Percentiles rank a stretch among this genome's conserved stretches.
Evolutionary conservation across 1,284 basidiomycete species (phyloP).

Genomic region (Grifola frondosa): DNA sequence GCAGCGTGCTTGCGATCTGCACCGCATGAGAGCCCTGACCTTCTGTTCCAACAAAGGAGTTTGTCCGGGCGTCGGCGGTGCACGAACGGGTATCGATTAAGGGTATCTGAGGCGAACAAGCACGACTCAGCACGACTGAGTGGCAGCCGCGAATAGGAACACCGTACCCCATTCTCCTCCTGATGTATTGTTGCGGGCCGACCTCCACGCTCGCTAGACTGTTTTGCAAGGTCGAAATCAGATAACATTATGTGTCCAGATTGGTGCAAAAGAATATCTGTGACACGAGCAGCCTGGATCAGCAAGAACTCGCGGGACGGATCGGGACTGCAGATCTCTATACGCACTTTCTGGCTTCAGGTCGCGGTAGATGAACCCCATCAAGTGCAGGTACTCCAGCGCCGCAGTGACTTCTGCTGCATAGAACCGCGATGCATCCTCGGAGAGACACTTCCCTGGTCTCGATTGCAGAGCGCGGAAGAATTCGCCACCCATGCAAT

Average conservation of each 20-base stretch:
- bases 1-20: conserved; percentile 18
- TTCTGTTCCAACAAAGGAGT: conserved; percentile 99
- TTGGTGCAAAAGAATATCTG: conserved; percentile 98
- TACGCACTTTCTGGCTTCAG: conserved; percentile 97
- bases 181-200: conserved; percentile 90
- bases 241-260: conserved; percentile 99
- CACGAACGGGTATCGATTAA: conserved; percentile 97
- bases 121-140: conserved; percentile 14
- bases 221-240: conserved; percentile 98
- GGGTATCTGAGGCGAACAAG: conserved; percentile 55
- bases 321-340: conserved; percentile 1
- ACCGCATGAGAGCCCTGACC: conserved; percentile 49
- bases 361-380: conserved; percentile 99
- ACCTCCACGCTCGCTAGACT: conserved; percentile 83
- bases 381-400: conserved; percentile 96
- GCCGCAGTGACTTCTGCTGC: conserved; percentile 98
- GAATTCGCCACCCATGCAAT: conserved; percentile 99
- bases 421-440: conserved; percentile 96
- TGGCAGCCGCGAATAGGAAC: conserved; percentile 20
- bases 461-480: conserved; percentile 95
- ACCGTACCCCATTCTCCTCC: conserved; percentile 80
- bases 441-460: conserved; percentile 93
- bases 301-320: conserved; percentile 12
- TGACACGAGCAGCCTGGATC: conserved; percentile 7
- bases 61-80: conserved; percentile 96